Percentiles rank a stretch among this genome's conserved stretches.
phyloP scores from a whole-genome alignment of 495 filamentous ascomycete species.

The Venustampulla echinocandica region DNA sequence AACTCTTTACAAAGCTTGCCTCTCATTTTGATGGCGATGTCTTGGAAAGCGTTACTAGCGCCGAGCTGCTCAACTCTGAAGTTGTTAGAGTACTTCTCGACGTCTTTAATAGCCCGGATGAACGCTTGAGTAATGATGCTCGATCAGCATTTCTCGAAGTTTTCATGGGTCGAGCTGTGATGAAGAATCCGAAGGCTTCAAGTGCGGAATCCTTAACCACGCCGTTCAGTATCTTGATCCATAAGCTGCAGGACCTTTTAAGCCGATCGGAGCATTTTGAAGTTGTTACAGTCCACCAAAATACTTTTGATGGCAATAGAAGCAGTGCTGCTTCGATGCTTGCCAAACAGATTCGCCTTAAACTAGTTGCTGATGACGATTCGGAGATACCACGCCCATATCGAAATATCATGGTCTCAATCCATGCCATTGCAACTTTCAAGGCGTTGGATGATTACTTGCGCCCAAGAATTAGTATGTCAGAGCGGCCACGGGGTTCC shows the following conservation, averaged over 20 bases:
- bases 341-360: conserved; percentile 87
- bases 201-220: conserved; percentile 59
- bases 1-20: conserved; percentile 69
- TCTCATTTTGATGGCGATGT: conserved; percentile 82
- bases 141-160: conserved; percentile 82
- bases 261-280: conserved; percentile 98
- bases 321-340: conserved; percentile 94
- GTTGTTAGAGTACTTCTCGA: conserved; percentile 76
- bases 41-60: conserved; percentile 92
- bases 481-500: conserved; percentile 66
- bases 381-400: conserved; percentile 79
- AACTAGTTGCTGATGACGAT: conserved; percentile 81
- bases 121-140: conserved; percentile 47
- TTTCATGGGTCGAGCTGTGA: conserved; percentile 76
- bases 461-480: conserved; percentile 75
- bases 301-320: conserved; percentile 82
- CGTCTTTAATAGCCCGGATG: conserved; percentile 64
- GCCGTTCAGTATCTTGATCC: conserved; percentile 82
- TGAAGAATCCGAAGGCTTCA: conserved; percentile 51
- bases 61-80: conserved; percentile 82
- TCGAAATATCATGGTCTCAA: conserved; percentile 92
- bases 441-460: conserved; percentile 96
- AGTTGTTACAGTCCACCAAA: conserved; percentile 89
- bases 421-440: conserved; percentile 97
- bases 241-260: conserved; percentile 90